phyloP scores from a whole-genome alignment of 148 eudicot species.

The Nyssa sinensis region DNA sequence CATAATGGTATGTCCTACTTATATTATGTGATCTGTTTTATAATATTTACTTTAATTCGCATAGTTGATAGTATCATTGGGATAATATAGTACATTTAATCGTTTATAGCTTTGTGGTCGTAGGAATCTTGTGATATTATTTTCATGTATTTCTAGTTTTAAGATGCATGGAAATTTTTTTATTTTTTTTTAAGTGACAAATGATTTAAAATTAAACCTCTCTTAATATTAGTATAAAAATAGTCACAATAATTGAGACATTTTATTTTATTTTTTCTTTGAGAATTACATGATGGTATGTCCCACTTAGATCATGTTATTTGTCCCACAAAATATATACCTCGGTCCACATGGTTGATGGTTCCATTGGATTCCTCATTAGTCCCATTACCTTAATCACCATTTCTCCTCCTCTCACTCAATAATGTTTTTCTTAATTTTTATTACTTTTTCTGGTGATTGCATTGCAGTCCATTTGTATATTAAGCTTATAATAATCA shows the following conservation, averaged over 20 bases:
- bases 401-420: not conserved
- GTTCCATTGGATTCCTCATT: conserved; percentile 23
- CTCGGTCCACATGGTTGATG: conserved; percentile 19
- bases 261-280: conserved; percentile 1
- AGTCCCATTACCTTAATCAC: not conserved
- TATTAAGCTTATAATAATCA: not conserved
- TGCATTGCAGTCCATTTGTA: not conserved
- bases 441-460: not conserved
- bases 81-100: too few species aligned
- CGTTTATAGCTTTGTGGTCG: too few species aligned
- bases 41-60: conserved; percentile 6
- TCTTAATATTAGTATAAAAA: not conserved
- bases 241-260: not conserved
- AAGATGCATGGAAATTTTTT: too few species aligned
- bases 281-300: conserved; percentile 6
- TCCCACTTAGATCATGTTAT: conserved; percentile 5
- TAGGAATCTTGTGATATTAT: too few species aligned
- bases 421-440: not conserved
- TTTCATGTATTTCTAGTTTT: too few species aligned
- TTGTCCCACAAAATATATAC: conserved; percentile 11
- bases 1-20: conserved; percentile 13
- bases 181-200: not conserved
- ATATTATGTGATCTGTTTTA: conserved; percentile 6
- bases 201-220: not conserved
- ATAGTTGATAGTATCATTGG: conserved; percentile 24